Conservation (phyloP, 179 eudicot genomes). For the Vitellaria paradoxa region DNA sequence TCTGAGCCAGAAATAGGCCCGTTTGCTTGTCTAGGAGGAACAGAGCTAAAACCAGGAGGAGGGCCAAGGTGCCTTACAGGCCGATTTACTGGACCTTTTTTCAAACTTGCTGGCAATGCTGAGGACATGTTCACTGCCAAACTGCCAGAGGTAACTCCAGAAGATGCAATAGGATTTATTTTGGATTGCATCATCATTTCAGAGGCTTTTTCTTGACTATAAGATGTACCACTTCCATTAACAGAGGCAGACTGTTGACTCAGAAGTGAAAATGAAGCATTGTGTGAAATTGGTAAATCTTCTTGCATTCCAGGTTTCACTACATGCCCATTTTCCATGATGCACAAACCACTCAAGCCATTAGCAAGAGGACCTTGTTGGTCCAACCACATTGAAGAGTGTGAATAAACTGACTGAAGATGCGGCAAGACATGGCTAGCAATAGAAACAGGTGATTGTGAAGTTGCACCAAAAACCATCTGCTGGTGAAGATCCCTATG, state of each 20-base stretch:
- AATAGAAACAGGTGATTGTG: constrained; percentile 2
- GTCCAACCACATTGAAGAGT: constrained; percentile 15
- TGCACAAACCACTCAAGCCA: constrained; percentile 31
- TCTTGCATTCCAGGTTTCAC: constrained; percentile 29
- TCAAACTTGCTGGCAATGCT: constrained; percentile 24
- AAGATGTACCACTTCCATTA: constrained; percentile 20
- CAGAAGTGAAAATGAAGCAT: constrained; percentile 35
- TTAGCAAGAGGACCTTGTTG: constrained; percentile 36
- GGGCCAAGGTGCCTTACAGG: constrained; percentile 64
- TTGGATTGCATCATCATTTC: constrained; percentile 32
- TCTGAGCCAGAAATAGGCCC: constrained; percentile 28
- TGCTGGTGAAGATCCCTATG: neutral
- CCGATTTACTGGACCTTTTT: constrained; percentile 39
- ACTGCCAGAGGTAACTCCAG: constrained; percentile 23
- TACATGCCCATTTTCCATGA: constrained; percentile 31
- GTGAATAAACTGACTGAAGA: constrained; percentile 5
- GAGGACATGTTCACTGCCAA: constrained; percentile 25
- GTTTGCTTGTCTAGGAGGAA: constrained; percentile 39
- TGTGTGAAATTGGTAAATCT: constrained; percentile 17
- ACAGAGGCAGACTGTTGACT: constrained; percentile 29
- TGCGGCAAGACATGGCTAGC: neutral
- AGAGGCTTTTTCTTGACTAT: constrained; percentile 28
- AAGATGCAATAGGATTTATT: constrained; percentile 25
- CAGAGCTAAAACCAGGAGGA: constrained; percentile 56
- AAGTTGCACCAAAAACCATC: neutral